These are phyloP conservation scores for Nymphaea thermarum DNA, from an alignment of 164 flowering plant genomes.

Conservation along the genomic window DNA sequence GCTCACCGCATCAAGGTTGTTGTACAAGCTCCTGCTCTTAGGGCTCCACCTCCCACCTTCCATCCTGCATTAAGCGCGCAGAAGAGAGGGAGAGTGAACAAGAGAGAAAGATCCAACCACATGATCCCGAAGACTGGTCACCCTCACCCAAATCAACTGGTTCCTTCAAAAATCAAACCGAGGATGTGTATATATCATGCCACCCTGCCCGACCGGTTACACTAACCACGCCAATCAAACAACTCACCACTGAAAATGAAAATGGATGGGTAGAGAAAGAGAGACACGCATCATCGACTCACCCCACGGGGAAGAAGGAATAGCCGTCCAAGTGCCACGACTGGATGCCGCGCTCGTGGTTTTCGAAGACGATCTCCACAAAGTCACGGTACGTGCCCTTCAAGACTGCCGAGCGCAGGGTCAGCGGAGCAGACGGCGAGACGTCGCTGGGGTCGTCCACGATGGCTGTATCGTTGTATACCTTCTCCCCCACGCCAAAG, in stretches of 20 bases:
- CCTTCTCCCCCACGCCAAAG: conserved; percentile 15
- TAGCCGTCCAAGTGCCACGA: conserved; percentile 82
- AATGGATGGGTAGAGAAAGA: no score
- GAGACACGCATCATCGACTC: no score
- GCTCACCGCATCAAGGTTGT: conserved; percentile 38
- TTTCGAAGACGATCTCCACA: conserved; percentile 71
- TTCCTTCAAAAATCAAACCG: no score
- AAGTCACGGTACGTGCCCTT: conserved; percentile 59
- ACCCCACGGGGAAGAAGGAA: conserved; percentile 54
- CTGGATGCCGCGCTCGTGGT: conserved; percentile 49
- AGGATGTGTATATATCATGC: no score
- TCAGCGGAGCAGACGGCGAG: neutral
- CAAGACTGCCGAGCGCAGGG: conserved; percentile 61
- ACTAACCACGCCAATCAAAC: no score
- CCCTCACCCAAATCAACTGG: no score
- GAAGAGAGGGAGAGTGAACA: no score
- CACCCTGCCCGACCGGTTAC: no score
- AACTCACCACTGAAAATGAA: no score
- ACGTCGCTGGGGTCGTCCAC: conserved; percentile 16
- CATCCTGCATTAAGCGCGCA: conserved; percentile 13
- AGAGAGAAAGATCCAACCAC: no score
- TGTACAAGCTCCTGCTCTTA: conserved; percentile 34
- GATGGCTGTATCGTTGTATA: conserved; percentile 22
- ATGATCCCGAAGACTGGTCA: no score
- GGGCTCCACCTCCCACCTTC: conserved; percentile 39